Base-by-base conservation (phyloP, 257 asterid species). In the Ilex aquifolium region DNA sequence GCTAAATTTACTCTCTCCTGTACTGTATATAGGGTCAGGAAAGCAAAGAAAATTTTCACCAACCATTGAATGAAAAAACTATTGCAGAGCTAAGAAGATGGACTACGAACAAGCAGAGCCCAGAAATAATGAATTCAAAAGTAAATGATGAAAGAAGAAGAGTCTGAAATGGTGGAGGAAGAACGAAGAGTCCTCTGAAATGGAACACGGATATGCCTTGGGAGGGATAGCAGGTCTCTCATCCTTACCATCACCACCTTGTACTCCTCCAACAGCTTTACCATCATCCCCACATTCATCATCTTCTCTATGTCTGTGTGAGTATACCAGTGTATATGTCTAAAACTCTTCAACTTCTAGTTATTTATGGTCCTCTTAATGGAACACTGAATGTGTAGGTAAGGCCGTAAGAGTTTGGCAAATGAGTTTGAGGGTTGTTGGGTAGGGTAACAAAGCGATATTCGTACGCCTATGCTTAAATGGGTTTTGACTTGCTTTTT, bases 271-370 rank as follows among this genome's bases (percentile, higher is more conserved):
- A 90, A 55, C 7, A 90, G 63, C 65, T 73, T 92, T 65, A 82
- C 85, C 88, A 90, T 82, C 64, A 69, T 83, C 61, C 95, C 91
- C 0, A 90, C 72, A 65, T 80, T 80, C 11, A 90, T 80, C 97
- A 90, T 90, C 72, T 55, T 73, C 55, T 46, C 0, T 59, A 52
- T 48, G 44, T 36, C 66, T 63, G 8, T 36, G 8, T 36, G 8
- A 4, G 8, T 36, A 36, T 36, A 36, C 8, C 5, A 4, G 8
- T 36, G 42, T 36, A 8, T 36, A 8, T 36, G 42, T 21, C 42
- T 36, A 36, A 4, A 36, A 36, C 42, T 36, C 42, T 36, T 36
- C 8, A 36, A 36, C 42, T 8, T 36, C 42, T 36, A 36, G 5
- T 4, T 36, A 8, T 36, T 4, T 36, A 8, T 36, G 42, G 42